A percentile compares a stretch with the other conserved stretches of the same genome.
Evolutionary conservation across 257 asterid genomes (phyloP).

Genomic region (Petunia axillaris): DNA sequence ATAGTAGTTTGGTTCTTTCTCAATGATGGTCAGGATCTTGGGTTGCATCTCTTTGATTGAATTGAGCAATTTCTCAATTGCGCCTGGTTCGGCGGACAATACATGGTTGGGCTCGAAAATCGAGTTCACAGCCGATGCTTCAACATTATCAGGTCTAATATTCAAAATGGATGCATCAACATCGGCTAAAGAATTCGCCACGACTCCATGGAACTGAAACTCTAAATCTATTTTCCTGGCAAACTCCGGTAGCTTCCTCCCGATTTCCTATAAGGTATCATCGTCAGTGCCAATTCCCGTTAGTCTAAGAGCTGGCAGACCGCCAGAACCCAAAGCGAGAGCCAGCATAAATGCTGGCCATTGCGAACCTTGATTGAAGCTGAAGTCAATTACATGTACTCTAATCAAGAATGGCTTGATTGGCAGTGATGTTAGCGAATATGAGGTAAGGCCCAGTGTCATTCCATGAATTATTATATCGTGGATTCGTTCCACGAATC

Average conservation of each 20-base stretch:
- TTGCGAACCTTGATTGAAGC: conserved; percentile 60
- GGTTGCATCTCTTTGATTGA: conserved; percentile 24
- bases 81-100: neutral
- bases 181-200: conserved; percentile 6
- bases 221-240: neutral
- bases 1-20: conserved; percentile 21
- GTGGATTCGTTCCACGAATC: neutral
- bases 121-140: conserved; percentile 28
- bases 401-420: conserved; percentile 54
- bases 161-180: conserved; percentile 7
- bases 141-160: conserved; percentile 6
- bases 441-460: conserved; percentile 53
- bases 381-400: conserved; percentile 60
- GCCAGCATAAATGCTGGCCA: conserved; percentile 69
- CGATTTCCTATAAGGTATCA: neutral
- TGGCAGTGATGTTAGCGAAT: conserved; percentile 54
- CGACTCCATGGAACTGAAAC: conserved; percentile 19
- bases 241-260: conserved; percentile 19
- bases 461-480: conserved; percentile 14
- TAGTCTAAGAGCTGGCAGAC: conserved; percentile 41
- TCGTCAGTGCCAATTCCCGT: conserved; percentile 43
- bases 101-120: conserved; percentile 25
- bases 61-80: conserved; percentile 1
- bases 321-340: conserved; percentile 44
- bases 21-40: conserved; percentile 8